phyloP scores from a whole-genome alignment of 129 eudicot species.

The Solidago caesia region DNA sequence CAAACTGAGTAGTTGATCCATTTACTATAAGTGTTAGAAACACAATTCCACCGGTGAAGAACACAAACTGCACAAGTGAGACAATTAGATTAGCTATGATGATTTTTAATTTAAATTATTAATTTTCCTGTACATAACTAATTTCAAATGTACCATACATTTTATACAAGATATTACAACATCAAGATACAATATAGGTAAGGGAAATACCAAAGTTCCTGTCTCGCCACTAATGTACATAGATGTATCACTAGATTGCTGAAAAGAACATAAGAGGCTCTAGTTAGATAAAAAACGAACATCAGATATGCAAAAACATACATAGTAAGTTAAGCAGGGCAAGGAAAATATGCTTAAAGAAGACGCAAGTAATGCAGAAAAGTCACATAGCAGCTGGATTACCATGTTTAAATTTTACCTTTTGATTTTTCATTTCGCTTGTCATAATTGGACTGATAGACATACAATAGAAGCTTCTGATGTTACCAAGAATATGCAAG shows the following conservation, averaged over 20 bases:
- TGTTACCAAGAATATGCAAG: no score
- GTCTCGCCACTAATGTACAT: slow-evolving; percentile 55
- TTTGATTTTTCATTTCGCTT: not conserved
- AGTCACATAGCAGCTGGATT: not conserved
- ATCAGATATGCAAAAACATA: not conserved
- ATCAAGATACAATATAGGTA: slow-evolving; percentile 7
- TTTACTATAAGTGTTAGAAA: slow-evolving; percentile 84
- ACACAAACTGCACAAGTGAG: slow-evolving; percentile 72
- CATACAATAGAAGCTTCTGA: no score
- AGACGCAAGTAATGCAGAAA: not conserved
- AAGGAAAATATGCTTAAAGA: not conserved
- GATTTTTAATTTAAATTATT: not conserved
- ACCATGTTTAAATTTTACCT: not conserved
- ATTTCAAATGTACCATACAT: slow-evolving; percentile 4
- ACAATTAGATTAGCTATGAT: not conserved
- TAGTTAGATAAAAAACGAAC: not conserved
- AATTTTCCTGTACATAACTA: slow-evolving; percentile 4
- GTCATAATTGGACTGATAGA: not conserved
- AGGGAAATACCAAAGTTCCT: slow-evolving; percentile 72
- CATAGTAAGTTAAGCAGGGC: not conserved
- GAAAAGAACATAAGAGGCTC: slow-evolving; percentile 35
- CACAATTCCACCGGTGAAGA: slow-evolving; percentile 91
- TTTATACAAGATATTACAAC: not conserved
- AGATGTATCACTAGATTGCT: slow-evolving; percentile 72
- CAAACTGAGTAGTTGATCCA: slow-evolving; percentile 93